Evolutionary conservation across 2,329 filamentous ascomycete genomes (phyloP), one percentile per base, ranked within the genome.

Genomic region (Paracamarosporium sp.): DNA sequence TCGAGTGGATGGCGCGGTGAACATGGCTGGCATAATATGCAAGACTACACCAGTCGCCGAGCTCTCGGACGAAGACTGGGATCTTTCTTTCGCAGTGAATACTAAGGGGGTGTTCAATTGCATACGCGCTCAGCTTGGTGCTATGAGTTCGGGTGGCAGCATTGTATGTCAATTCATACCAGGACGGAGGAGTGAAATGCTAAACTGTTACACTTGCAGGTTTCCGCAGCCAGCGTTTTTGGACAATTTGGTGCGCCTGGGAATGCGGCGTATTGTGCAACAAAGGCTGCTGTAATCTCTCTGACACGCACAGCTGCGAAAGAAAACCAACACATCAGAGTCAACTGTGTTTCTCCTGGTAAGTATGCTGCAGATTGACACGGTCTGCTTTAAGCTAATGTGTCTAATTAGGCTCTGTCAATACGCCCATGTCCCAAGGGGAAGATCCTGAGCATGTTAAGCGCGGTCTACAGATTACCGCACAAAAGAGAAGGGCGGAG

Each of bases 11-110:
- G 76, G 78, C 9, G 76, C 77, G 2, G 78, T 74, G 20, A 80
- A 80, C 61, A 65, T 77, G 52, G 78, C 78, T 3, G 79, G 79
- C 8, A 68, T 79, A 8, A 71, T 77, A 31, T 57, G 61, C 13
- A 60, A 58, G 38, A 47, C 56, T 0, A 58, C 28, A 1, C 50
- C 57, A 9, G 52, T 67, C 7, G 24, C 50, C 1, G 57, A 73
- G 5, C 48, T 73, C 15, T 67, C 68, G 7, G 72, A 76, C 36
- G 68, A 71, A 0, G 67, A 76, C 38, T 78, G 74, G 74, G 71
- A 78, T 54, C 55, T 69, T 2, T 65, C 72, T 30, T 70, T 79
- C 43, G 68, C 67, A 2, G 68, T 77, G 13, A 78, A 78, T 48
- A 62, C 63, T 3, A 72, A 63, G 1, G 72, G 72, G 4, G 72